A percentile compares a stretch with the other conserved stretches of the same genome.
Evolutionary conservation across 257 asterid genomes (phyloP).

Genomic region (Prunella vulgaris): DNA sequence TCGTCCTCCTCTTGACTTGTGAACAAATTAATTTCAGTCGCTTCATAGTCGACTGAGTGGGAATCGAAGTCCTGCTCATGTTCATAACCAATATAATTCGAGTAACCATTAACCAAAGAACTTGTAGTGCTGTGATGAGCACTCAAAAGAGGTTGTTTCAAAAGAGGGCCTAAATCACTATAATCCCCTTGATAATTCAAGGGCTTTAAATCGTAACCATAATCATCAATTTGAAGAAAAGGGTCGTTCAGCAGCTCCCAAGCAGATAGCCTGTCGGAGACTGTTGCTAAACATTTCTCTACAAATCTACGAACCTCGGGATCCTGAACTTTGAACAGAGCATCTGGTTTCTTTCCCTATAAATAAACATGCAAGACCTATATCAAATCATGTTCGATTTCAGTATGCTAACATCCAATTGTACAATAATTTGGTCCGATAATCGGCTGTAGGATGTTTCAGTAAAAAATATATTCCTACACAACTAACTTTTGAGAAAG

Average conservation of each 20-base stretch:
- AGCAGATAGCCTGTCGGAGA: constrained; percentile 67
- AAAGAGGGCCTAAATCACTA: constrained; percentile 36
- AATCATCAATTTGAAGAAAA: constrained; percentile 66
- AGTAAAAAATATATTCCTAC: neutral
- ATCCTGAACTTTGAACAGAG: constrained; percentile 70
- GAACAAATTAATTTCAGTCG: constrained; percentile 51
- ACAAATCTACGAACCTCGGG: constrained; percentile 77
- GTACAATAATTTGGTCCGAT: neutral
- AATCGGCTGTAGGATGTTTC: neutral
- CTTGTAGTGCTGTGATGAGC: constrained; percentile 36
- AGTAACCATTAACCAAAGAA: constrained; percentile 49
- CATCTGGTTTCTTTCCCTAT: constrained; percentile 82
- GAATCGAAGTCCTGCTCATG: constrained; percentile 41
- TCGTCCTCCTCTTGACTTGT: constrained; percentile 49
- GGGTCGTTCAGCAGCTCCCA: constrained; percentile 86
- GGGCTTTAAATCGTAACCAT: constrained; percentile 37
- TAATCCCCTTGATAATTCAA: constrained; percentile 38
- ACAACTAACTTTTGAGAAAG: neutral
- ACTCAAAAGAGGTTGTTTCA: constrained; percentile 48
- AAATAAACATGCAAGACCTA: constrained; percentile 6
- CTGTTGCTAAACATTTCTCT: constrained; percentile 84
- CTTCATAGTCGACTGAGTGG: constrained; percentile 39
- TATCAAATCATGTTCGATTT: neutral
- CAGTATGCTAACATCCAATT: neutral
- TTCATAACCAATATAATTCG: constrained; percentile 42